Percentiles rank a stretch among this genome's conserved stretches.
phyloP scores from a whole-genome alignment of 2,329 filamentous ascomycete genomes.

The Westerdykella aurantiaca region DNA sequence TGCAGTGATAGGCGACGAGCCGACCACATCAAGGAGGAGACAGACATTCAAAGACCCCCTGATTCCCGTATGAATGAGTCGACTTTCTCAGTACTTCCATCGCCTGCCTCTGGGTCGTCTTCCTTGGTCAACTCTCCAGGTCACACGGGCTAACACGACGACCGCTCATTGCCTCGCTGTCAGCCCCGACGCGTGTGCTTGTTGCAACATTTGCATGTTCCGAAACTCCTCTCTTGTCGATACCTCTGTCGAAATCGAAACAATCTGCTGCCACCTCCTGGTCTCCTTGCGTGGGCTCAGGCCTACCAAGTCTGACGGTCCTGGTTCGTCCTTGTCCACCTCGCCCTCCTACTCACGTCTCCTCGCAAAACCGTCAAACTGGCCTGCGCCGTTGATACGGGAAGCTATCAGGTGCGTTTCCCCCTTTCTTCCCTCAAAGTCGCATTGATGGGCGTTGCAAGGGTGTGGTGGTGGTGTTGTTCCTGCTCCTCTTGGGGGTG shows the following conservation, averaged over 20 bases:
- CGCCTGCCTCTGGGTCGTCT: conserved; percentile 30
- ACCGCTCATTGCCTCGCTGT: conserved; percentile 13
- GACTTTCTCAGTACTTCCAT: conserved; percentile 26
- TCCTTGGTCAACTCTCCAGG: conserved; percentile 21
- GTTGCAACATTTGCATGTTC: conserved; percentile 20
- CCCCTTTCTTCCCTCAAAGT: conserved; percentile 2
- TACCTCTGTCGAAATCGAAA: conserved; percentile 15
- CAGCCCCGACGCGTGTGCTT: conserved; percentile 13
- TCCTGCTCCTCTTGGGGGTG: not conserved
- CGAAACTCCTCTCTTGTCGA: conserved; percentile 16
- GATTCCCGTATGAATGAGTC: conserved; percentile 38
- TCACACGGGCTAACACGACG: conserved; percentile 24
- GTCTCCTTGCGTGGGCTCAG: conserved; percentile 15
- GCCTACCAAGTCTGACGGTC: conserved; percentile 5
- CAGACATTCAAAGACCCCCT: conserved; percentile 31
- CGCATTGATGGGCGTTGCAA: too few species aligned
- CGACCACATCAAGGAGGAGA: conserved; percentile 24
- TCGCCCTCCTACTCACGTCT: too few species aligned
- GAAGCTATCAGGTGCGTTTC: conserved; percentile 35
- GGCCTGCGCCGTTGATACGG: conserved; percentile 28
- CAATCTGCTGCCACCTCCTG: conserved; percentile 9
- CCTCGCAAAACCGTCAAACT: conserved; percentile 29
- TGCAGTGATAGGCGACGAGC: conserved; percentile 25
- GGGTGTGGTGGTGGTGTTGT: not conserved
- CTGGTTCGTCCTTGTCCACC: conserved; percentile 2